phyloP scores from a whole-genome alignment of 208 protist species.

The Wallacemonas sp. region DNA sequence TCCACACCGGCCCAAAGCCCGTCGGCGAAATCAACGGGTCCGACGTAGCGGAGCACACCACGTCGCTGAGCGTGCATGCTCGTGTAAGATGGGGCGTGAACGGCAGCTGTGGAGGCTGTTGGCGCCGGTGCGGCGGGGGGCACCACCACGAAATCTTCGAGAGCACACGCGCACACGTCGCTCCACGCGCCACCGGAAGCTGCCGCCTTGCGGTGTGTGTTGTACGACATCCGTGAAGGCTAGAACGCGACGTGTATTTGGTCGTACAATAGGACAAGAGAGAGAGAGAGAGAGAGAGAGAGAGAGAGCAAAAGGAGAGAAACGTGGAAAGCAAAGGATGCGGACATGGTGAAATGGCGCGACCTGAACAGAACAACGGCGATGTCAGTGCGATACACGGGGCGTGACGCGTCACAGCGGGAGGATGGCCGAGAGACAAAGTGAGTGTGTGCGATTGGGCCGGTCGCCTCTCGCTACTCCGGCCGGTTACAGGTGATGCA shows the following conservation, averaged over 20 bases:
- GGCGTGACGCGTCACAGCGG: no score
- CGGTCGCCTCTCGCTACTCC: no score
- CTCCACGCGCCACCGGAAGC: not conserved
- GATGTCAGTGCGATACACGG: no score
- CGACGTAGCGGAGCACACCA: conserved; percentile 61
- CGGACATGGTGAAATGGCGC: no score
- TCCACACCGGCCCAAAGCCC: conserved; percentile 68
- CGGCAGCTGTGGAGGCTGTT: conserved; percentile 29
- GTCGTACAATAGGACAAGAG: not conserved
- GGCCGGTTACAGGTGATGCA: no score
- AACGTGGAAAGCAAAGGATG: no score
- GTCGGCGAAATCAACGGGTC: conserved; percentile 50
- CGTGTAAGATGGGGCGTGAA: not conserved
- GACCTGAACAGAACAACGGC: no score
- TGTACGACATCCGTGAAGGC: not conserved
- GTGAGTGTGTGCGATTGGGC: no score
- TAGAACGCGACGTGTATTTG: no score
- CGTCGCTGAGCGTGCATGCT: no score
- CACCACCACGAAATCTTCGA: conserved; percentile 49
- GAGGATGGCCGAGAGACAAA: no score
- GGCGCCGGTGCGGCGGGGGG: conserved; percentile 29
- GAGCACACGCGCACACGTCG: conserved; percentile 2
- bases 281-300: conserved; percentile 6
- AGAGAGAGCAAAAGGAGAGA: no score
- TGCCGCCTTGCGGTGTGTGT: not conserved